Evolutionary conservation across 2,329 filamentous ascomycete species (phyloP), one percentile per base, ranked within the genome.

Genomic region (Dryadomyces quercivorus): DNA sequence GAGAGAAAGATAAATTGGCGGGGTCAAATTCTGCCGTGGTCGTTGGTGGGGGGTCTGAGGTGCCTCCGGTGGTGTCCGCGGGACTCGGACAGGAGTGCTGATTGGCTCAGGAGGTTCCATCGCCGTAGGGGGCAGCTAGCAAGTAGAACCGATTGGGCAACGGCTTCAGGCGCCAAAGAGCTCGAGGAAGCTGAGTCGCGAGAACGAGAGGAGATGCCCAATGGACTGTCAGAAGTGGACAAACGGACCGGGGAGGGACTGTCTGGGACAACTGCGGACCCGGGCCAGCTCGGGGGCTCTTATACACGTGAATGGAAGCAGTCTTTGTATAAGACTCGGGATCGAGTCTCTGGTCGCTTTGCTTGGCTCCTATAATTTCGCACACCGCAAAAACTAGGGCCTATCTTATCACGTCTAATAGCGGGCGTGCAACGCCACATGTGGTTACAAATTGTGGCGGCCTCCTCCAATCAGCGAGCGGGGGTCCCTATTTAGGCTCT

Each of bases 1-100:
- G 61, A 69, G 62, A 63, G 67, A 63, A 62, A 72, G 69, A 55
- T 57, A 57, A 44, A 58, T 57, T 66, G 65, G 71, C 65, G 72
- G 71, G 70, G 69, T 66, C 59, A 70, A 66, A 67, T 70, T 69
- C 69, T 58, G 58, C 50, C 46, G 51, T 54, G 56, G 26, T 47
- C 56, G 45, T 18, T 55, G 58, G 58, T 58, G 56, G 53, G 52
- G 58, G 56, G 43, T 44, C 43, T 49, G 50, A 9, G 34, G 18
- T 49, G 48, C 47, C 38, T 42, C 15, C 13, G 21, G 53, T 18
- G 8, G 44, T 44, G n/a, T 12, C 38, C 15, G 43, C 31, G 5
- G 18, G 16, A 36, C 43, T 13, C 20, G 34, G n/a, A 7, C 22
- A 15, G 15, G 54, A 36, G 46, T 31, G 38, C 26, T 57, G 40